phyloP scores from a whole-genome alignment of 305 asterid genomes.

The Fraxinus ornus region DNA sequence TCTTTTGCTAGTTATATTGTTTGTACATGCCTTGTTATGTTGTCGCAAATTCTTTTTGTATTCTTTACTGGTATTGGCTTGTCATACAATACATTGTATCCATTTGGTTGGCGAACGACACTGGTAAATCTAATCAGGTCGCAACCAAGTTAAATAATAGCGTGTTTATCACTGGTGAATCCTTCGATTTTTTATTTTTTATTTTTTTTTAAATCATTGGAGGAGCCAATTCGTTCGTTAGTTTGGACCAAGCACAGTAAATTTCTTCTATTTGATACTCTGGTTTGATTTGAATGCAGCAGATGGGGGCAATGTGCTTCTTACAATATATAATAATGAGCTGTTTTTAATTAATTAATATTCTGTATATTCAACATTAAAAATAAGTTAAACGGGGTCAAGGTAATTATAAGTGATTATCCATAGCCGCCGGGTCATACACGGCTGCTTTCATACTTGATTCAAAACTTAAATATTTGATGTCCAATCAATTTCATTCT shows the following conservation, averaged over 20 bases:
- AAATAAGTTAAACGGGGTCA: not conserved
- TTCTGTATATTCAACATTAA: not conserved
- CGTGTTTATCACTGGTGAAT: not conserved
- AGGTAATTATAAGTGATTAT: not conserved
- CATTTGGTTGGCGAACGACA: not conserved
- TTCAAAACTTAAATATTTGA: not conserved
- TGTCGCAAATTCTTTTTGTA: conserved; percentile 23
- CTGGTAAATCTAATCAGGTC: not conserved
- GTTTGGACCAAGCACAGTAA: not conserved
- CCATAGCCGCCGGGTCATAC: not conserved
- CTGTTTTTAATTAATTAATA: not conserved
- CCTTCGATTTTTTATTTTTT: not conserved
- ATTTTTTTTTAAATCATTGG: not conserved
- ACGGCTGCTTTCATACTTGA: not conserved
- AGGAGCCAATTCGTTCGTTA: not conserved
- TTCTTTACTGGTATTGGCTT: conserved; percentile 25
- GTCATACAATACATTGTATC: conserved; percentile 19
- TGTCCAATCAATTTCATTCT: not conserved
- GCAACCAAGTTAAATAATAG: not conserved
- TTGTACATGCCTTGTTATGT: conserved; percentile 40
- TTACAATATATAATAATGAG: not conserved
- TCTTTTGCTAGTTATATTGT: conserved; percentile 29
- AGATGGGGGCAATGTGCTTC: not conserved
- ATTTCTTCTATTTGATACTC: not conserved
- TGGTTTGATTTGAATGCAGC: not conserved